Evolutionary conservation across 352 stramenopile genomes (phyloP).

Genomic region (Phytophthora aleatoria): DNA sequence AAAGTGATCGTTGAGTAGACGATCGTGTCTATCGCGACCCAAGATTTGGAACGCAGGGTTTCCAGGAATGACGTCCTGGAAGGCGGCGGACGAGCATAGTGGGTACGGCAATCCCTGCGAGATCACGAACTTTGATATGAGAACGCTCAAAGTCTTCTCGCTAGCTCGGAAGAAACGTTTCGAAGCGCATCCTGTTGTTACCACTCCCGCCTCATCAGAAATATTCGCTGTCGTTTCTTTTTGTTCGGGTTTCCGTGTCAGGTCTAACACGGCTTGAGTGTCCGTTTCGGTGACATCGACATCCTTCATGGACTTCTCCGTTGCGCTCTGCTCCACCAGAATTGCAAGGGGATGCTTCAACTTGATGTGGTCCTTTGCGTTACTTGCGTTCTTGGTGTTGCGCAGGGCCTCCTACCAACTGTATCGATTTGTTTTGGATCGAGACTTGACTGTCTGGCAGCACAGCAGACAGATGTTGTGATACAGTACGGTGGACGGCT

Average conservation of each 20-base stretch:
- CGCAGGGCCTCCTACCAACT: slow-evolving; percentile 9
- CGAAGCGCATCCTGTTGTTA: neutral
- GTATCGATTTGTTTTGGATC: neutral
- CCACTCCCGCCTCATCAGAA: neutral
- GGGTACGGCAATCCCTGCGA: neutral
- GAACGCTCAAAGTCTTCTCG: slow-evolving; percentile 6
- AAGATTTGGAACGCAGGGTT: neutral
- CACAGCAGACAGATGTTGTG: slow-evolving; percentile 10
- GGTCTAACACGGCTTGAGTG: neutral
- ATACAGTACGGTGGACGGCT: neutral
- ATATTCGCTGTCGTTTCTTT: neutral
- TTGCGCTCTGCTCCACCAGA: neutral
- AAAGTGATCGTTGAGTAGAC: slow-evolving; percentile 5
- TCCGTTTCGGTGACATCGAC: slow-evolving; percentile 1
- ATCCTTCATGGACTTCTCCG: neutral
- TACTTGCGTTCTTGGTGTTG: slow-evolving; percentile 8
- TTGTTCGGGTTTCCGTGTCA: neutral
- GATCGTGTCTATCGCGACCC: slow-evolving; percentile 4
- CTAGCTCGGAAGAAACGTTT: slow-evolving; percentile 9
- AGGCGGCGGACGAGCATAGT: neutral
- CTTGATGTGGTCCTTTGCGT: slow-evolving; percentile 17
- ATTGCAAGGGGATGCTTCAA: slow-evolving; percentile 6
- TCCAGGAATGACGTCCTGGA: neutral
- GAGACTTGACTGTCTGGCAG: neutral
- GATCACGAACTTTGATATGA: slow-evolving; percentile 13